These are phyloP conservation scores for Allium fistulosum DNA, from an alignment of 106 monocot species.

Conservation along the genomic window DNA sequence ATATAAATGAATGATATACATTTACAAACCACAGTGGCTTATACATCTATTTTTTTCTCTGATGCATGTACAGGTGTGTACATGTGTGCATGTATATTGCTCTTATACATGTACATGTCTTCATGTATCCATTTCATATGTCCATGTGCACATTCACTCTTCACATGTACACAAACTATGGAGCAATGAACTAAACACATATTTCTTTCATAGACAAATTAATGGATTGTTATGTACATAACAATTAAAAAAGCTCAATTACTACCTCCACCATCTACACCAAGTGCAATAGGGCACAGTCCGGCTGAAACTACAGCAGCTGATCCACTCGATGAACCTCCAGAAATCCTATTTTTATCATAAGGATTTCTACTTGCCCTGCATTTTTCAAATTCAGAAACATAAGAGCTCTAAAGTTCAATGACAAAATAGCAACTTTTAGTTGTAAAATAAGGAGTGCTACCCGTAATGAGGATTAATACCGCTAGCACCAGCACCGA, in stretches of 20 bases:
- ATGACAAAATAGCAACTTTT: neutral
- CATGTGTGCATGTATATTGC: too few species aligned
- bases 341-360: constrained; percentile 57
- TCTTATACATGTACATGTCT: too few species aligned
- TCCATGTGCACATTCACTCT: too few species aligned
- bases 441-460: neutral
- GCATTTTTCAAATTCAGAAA: constrained; percentile 3
- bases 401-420: neutral
- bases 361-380: constrained; percentile 83
- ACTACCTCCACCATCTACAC: constrained; percentile 90
- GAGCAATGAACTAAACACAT: too few species aligned
- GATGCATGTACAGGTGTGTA: too few species aligned
- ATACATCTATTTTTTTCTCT: too few species aligned
- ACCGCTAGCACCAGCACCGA: constrained; percentile 88
- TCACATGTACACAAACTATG: too few species aligned
- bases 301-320: constrained; percentile 88
- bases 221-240: too few species aligned
- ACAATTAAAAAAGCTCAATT: neutral
- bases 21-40: too few species aligned
- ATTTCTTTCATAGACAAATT: too few species aligned
- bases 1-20: too few species aligned
- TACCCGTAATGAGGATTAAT: constrained; percentile 86
- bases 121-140: too few species aligned
- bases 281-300: constrained; percentile 82
- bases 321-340: constrained; percentile 97